Percentiles rank a stretch among this genome's conserved stretches.
These are phyloP conservation scores for Candida sphagnicola DNA, from an alignment of 805 yeast species.

Conservation along the genomic window DNA sequence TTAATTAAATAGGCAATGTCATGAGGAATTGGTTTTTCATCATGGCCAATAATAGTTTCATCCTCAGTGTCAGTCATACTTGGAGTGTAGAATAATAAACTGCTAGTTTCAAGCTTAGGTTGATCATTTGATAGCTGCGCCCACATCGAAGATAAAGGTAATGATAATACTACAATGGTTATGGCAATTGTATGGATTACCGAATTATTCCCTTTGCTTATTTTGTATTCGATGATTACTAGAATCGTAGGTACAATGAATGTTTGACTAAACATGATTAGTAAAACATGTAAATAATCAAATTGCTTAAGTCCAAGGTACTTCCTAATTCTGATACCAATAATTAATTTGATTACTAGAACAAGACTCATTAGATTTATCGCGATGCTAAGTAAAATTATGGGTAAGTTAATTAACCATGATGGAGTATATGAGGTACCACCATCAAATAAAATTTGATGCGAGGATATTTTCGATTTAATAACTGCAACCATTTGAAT, in stretches of 20 bases:
- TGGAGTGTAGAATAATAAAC: constrained; percentile 3
- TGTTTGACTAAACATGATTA: constrained; percentile 80
- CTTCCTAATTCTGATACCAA: constrained; percentile 71
- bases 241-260: constrained; percentile 74
- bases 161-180: constrained; percentile 61
- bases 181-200: constrained; percentile 50
- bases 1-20: constrained; percentile 2
- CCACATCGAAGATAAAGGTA: constrained; percentile 89
- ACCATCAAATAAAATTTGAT: constrained; percentile 8
- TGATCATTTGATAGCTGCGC: constrained; percentile 64
- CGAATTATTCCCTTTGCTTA: constrained; percentile 22
- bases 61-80: constrained; percentile 1
- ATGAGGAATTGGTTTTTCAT: constrained; percentile 3
- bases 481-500: constrained; percentile 56
- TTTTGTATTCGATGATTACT: constrained; percentile 40
- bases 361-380: constrained; percentile 59
- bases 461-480: constrained; percentile 34
- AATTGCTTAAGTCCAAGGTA: constrained; percentile 78
- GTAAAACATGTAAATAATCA: constrained; percentile 72
- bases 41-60: constrained; percentile 1
- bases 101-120: constrained; percentile 6
- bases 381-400: constrained; percentile 65
- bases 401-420: constrained; percentile 45
- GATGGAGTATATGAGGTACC: constrained; percentile 5
- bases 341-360: constrained; percentile 57